Evolutionary conservation across 1,284 basidiomycete species (phyloP), one percentile per base, ranked within the genome.

Genomic region (Trametes pubescens): DNA sequence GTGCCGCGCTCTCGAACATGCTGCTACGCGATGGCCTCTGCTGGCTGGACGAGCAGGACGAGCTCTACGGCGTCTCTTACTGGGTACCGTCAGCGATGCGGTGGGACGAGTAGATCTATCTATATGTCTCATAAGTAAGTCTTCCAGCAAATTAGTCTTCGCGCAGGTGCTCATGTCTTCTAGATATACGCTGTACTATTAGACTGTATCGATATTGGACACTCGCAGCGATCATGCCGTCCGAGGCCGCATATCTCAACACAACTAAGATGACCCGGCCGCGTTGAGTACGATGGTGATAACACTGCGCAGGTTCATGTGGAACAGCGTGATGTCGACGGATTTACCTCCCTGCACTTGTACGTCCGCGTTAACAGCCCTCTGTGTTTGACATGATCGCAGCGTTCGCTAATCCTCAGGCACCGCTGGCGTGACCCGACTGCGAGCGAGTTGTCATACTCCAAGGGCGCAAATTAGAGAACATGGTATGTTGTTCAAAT

Each of bases 1-100:
- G 84, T 43, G 85, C 88, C 5, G 95, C 92, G 2, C 76, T 99
- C 71, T 91, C 95, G 66, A 95, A 96, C 69, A 96, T 97, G 87
- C 83, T 95, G 14, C 82, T 95, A 70, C 82, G 91, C 37, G 96
- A 99, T 70, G 97, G 96, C 0, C 81, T 98, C 47, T 95, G 95
- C 59, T 99, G 97, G 97, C 75, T 99, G 37, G 97, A 99, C 74
- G 90, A 93, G 46, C 94, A 96, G 76, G 92, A 91, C 64, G 86
- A 88, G 66, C 73, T 74, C 26, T 79, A 78, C 40, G 87, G 88
- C 16, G 81, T 82, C 57, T 84, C 88, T 34, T 95, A 93, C 73
- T 96, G 93, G 92, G 82, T 95, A 24, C 88, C 89, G 2, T 92
- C 91, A n/a, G 90, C 87, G 2, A 90, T 94, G 86, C 82, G 83